Conservation (phyloP, 345 rosid genomes). For the Gossypium rotundifolium region DNA sequence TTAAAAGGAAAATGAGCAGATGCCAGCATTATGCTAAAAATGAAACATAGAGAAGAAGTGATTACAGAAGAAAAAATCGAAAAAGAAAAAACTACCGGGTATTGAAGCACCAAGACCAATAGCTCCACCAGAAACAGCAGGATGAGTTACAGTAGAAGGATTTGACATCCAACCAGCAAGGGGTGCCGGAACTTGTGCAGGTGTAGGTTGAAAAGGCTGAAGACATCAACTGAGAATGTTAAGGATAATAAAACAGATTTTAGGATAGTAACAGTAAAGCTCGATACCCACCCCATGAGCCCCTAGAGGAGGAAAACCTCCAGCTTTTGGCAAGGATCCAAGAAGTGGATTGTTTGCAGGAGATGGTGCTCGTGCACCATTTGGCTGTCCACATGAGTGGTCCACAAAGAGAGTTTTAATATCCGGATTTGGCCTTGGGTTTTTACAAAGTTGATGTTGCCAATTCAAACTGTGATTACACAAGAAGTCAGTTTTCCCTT, state of each 20-base stretch:
- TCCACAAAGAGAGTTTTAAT: constrained; percentile 96
- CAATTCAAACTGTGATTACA: constrained; percentile 47
- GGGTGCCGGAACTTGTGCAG: constrained; percentile 78
- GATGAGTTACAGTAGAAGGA: constrained; percentile 78
- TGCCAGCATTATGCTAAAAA: neutral
- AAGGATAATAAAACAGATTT: constrained; percentile 3
- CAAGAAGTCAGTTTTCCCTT: constrained; percentile 6
- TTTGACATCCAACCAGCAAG: constrained; percentile 99
- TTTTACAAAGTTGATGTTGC: constrained; percentile 99
- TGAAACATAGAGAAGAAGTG: neutral
- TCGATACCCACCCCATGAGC: constrained; percentile 81
- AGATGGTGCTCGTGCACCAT: constrained; percentile 97
- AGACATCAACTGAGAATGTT: constrained; percentile 24
- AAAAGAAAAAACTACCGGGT: constrained; percentile 42
- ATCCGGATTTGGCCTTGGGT: constrained; percentile 97
- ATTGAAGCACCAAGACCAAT: constrained; percentile 85
- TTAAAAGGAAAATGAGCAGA: constrained; percentile 7
- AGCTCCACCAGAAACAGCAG: constrained; percentile 79
- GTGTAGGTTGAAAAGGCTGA: constrained; percentile 90
- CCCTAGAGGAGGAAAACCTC: constrained; percentile 89
- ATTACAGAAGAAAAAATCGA: neutral
- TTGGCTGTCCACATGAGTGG: constrained; percentile 94
- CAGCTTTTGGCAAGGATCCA: constrained; percentile 86
- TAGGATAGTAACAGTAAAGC: neutral
- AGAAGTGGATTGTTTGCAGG: constrained; percentile 88